A percentile compares a stretch with the other conserved stretches of the same genome.
phyloP scores from a whole-genome alignment of 148 eudicot species.

The Silene uniflora region DNA sequence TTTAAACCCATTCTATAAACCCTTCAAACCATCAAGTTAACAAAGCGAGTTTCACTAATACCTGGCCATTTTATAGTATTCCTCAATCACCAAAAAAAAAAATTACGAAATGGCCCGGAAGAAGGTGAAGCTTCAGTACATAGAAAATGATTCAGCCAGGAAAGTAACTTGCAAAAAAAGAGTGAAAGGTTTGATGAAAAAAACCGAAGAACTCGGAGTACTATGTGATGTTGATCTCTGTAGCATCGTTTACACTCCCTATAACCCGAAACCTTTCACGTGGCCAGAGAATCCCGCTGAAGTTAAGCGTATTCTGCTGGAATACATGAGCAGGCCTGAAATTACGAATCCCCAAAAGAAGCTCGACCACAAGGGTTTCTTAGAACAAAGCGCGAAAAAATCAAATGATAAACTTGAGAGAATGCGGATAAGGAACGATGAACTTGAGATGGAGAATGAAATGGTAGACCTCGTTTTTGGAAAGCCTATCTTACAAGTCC shows the following conservation, averaged over 20 bases:
- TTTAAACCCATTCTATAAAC: neutral
- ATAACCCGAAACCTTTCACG: neutral
- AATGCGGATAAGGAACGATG: neutral
- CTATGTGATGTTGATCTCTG: slow-evolving; percentile 1
- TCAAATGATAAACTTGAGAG: neutral
- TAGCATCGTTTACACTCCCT: neutral
- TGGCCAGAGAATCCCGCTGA: neutral
- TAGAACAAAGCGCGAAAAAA: neutral
- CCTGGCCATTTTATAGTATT: neutral
- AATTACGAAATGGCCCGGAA: slow-evolving; percentile 14
- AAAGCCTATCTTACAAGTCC: neutral
- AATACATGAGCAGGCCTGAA: neutral
- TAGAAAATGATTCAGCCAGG: slow-evolving; percentile 13
- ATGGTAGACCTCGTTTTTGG: neutral
- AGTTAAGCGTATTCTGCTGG: neutral
- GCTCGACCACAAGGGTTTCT: neutral
- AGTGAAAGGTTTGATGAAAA: slow-evolving; percentile 14
- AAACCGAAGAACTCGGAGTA: neutral
- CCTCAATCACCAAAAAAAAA: neutral
- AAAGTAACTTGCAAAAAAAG: slow-evolving; percentile 18
- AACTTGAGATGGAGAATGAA: slow-evolving; percentile 6
- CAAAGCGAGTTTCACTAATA: neutral
- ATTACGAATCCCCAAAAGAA: neutral
- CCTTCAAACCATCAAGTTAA: neutral
- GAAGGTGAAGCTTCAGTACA: slow-evolving; percentile 19